Evolutionary conservation across 306 rosid species (phyloP).

Genomic region (Malus sylvestris): DNA sequence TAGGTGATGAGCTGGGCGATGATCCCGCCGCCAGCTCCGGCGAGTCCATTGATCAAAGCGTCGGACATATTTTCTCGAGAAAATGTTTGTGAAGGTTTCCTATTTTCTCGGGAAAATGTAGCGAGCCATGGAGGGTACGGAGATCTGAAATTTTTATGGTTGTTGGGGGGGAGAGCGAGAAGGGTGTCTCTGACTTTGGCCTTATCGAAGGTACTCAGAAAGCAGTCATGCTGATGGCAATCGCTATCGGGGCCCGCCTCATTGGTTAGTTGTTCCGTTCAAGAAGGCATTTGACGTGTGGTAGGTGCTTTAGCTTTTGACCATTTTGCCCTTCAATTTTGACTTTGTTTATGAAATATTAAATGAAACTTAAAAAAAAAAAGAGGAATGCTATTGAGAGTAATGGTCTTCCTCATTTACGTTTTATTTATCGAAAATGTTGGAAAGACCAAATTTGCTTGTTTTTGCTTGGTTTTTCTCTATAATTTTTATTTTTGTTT

Average conservation of each 20-base stretch:
- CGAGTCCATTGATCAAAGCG: constrained; percentile 91
- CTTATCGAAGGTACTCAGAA: not conserved
- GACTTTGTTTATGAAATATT: no score
- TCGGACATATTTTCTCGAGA: constrained; percentile 61
- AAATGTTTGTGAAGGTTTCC: not conserved
- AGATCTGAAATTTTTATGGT: not conserved
- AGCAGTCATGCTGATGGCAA: constrained; percentile 1
- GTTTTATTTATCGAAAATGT: no score
- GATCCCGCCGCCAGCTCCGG: constrained; percentile 99
- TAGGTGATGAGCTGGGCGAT: constrained; percentile 94
- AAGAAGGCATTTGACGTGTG: constrained; percentile 24
- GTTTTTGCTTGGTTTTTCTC: not conserved
- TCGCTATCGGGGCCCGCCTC: not conserved
- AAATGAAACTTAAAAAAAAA: no score
- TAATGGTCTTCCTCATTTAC: no score
- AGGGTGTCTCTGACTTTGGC: constrained; percentile 15
- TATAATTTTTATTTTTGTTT: not conserved
- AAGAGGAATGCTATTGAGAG: no score
- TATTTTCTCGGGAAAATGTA: constrained; percentile 9
- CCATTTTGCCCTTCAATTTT: constrained; percentile 19
- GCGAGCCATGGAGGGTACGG: not conserved
- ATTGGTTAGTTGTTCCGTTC: constrained; percentile 26
- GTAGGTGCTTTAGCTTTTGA: not conserved
- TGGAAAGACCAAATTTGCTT: no score
- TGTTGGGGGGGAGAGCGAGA: not conserved